Evolutionary conservation across 495 filamentous ascomycete species (phyloP).

Genomic region (Daldinia bambusicola): DNA sequence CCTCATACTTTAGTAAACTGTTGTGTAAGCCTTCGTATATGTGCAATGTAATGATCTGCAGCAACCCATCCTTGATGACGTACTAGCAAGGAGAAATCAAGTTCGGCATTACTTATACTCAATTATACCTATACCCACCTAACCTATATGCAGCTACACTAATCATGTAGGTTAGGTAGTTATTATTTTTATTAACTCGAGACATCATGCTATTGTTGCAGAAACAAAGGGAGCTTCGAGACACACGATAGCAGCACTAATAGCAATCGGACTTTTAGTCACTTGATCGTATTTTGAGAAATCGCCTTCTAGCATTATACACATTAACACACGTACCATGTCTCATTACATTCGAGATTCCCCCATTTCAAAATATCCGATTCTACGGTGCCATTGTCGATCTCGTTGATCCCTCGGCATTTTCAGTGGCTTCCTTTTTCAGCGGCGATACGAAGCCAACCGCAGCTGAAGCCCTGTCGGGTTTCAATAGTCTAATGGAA

Average conservation of each 20-base stretch:
- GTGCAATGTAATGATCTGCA: slow-evolving; percentile 2
- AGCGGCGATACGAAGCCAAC: not conserved
- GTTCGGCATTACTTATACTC: not conserved
- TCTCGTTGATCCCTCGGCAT: not conserved
- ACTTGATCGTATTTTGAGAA: not conserved
- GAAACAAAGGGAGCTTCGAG: not conserved
- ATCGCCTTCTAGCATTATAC: not conserved
- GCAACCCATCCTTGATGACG: not conserved
- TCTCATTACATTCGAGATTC: not conserved
- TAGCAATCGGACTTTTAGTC: not conserved
- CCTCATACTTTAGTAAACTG: not conserved
- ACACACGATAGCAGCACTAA: not conserved
- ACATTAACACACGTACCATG: not conserved
- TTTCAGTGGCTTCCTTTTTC: not conserved
- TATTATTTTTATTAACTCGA: not conserved
- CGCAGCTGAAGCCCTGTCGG: not conserved
- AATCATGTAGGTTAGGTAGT: too few relatives aligned
- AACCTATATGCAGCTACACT: too few relatives aligned
- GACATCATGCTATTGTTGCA: not conserved
- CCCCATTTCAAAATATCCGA: slow-evolving; percentile 1
- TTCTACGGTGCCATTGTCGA: not conserved
- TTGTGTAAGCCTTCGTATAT: not conserved
- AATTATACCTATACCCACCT: too few relatives aligned
- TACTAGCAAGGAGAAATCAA: not conserved
- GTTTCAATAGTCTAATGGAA: not conserved